phyloP scores from a whole-genome alignment of 768 basidiomycete genomes.

The Suillus alpinus region DNA sequence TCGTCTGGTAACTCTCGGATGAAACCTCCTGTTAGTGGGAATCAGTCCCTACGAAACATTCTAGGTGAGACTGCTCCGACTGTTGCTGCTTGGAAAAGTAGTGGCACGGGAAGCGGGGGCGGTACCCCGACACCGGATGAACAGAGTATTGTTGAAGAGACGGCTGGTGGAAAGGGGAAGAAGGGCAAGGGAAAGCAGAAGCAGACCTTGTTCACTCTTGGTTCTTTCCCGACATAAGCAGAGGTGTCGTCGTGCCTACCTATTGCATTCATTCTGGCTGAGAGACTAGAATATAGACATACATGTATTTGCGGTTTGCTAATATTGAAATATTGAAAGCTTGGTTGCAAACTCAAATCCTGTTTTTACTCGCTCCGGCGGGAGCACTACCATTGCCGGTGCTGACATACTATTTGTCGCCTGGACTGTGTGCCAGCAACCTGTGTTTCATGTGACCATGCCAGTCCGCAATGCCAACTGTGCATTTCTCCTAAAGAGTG shows the following conservation, averaged over 20 bases:
- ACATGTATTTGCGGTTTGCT: background rate
- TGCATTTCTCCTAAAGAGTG: background rate
- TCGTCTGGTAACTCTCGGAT: constrained; percentile 35
- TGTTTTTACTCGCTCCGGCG: background rate
- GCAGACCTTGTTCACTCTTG: constrained; percentile 75
- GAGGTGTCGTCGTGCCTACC: background rate
- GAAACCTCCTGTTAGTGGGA: constrained; percentile 55
- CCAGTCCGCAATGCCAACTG: background rate
- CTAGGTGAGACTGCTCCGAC: constrained; percentile 43
- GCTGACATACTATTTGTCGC: background rate
- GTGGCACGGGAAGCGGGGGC: constrained; percentile 27
- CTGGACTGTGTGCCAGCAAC: background rate
- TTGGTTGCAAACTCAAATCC: background rate
- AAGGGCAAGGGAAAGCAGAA: constrained; percentile 83
- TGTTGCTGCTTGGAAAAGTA: constrained; percentile 28
- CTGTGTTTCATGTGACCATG: background rate
- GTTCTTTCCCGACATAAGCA: constrained; percentile 41
- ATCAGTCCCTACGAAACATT: constrained; percentile 66
- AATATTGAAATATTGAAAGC: background rate
- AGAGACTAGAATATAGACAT: background rate
- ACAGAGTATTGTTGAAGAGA: constrained; percentile 6
- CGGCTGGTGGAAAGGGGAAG: constrained; percentile 47
- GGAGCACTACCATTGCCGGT: no score
- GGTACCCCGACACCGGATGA: constrained; percentile 11
- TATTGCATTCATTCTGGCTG: background rate